phyloP scores from a whole-genome alignment of 2,329 filamentous ascomycete genomes.

The Ophiocordyceps unilateralis region DNA sequence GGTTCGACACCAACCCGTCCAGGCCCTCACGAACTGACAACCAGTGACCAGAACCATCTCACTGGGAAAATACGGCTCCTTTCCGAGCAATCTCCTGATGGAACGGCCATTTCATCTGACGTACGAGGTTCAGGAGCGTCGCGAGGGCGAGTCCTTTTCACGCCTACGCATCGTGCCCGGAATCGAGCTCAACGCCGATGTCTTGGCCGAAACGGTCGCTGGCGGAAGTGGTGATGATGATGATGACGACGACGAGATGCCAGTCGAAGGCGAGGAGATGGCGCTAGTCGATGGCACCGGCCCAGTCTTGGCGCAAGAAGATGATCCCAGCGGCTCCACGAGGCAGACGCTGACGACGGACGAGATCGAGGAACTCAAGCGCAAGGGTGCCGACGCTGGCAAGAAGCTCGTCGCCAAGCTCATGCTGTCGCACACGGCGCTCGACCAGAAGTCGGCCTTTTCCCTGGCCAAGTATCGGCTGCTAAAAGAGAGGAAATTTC shows the following conservation, averaged over 20 bases:
- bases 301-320: constrained; percentile 22
- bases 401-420: constrained; percentile 88
- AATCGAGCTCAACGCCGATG: constrained; percentile 68
- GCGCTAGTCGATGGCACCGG: constrained; percentile 25
- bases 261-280: constrained; percentile 19
- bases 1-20: constrained; percentile 2
- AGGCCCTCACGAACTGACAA: neutral
- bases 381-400: constrained; percentile 58
- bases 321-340: constrained; percentile 41
- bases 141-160: constrained; percentile 44
- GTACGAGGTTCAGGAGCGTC: constrained; percentile 68
- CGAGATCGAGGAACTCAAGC: constrained; percentile 60
- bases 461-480: constrained; percentile 92
- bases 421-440: constrained; percentile 69
- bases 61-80: constrained; percentile 82
- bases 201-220: constrained; percentile 36
- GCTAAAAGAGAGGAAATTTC: constrained; percentile 84
- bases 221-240: no score
- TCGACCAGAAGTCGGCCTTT: constrained; percentile 89
- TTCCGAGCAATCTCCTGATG: constrained; percentile 76
- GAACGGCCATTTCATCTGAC: constrained; percentile 85
- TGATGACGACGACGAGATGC: constrained; percentile 11
- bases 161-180: constrained; percentile 64
- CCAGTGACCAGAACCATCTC: constrained; percentile 53
- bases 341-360: constrained; percentile 63